Evolutionary conservation across 352 stramenopile genomes (phyloP), one percentile per base, ranked within the genome.

Genomic region (Phytophthora agathidicida): DNA sequence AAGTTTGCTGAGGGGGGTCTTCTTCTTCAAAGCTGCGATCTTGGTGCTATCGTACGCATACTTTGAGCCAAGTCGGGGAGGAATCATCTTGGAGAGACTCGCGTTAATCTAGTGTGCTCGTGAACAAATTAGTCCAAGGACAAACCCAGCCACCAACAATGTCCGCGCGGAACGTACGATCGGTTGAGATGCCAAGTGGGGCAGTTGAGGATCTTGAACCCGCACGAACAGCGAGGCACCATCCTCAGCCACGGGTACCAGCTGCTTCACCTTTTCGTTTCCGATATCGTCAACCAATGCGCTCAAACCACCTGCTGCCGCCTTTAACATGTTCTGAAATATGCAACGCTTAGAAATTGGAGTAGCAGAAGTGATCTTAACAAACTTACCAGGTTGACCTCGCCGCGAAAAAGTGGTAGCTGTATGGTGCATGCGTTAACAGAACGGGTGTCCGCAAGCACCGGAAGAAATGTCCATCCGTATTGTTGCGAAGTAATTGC

Each of bases 401-500:
- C 64, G 10, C 84, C 84, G 16, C 71, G 51, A 24, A 91, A 88
- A 9, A 93, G 36, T 4, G 84, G 84, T 0, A 93, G 58, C 31
- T 91, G 84, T 22, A 75, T 62, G n/a, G 26, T 71, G 3, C 75
- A 67, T 7, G 54, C 43, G 2, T 68, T 67, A 16, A 93, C 55
- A 5, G 60, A 68, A 1, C 61, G 68, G 7, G 57, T 62, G 14
- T 74, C 50, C 5, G 52, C 62, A 3, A 93, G 67, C 0, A 91
- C 59, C 0, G 77, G 77, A 8, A 90, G 41, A 11, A 91, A 93
- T 4, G 71, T 80, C 84, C 84, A 93, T 0, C 71, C 84, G 17
- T 86, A 72, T 16, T 73, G 66, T 30, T 84, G 67, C 1, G 75
- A 86, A 1, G 50, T 55, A 19, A 80, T 80, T 1, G 35, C 46